Percentiles rank a stretch among this genome's conserved stretches.
Evolutionary conservation across 192 early-diverging fungal genomes (phyloP).

Genomic region (Mortierella claussenii): DNA sequence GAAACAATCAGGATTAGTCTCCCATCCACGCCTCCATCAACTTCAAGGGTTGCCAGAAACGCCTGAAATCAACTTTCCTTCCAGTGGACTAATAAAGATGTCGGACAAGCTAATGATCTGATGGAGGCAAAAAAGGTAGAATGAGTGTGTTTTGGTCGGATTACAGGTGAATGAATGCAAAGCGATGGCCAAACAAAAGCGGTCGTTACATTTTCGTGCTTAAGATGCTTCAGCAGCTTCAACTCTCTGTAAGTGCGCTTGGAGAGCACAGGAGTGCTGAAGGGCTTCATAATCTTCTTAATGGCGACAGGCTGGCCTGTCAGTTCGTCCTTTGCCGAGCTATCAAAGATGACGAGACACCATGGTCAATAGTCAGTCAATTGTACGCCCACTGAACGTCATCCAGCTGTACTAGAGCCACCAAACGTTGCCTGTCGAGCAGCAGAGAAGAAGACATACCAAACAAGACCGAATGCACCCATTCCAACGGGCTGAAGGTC

Average conservation of each 20-base stretch:
- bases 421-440: too few relatives aligned
- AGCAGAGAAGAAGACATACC: too few relatives aligned
- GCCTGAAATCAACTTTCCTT: too few relatives aligned
- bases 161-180: too few relatives aligned
- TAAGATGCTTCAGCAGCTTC: conserved; percentile 90
- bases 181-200: neutral
- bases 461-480: conserved; percentile 98
- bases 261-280: conserved; percentile 89
- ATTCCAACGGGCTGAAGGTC: conserved; percentile 95
- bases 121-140: conserved; percentile 2
- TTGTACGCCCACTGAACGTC: too few relatives aligned
- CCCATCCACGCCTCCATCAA: too few relatives aligned
- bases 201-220: conserved; percentile 89
- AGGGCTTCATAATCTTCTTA: conserved; percentile 97
- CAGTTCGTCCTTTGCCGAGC: conserved; percentile 90
- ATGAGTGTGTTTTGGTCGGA: neutral
- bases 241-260: conserved; percentile 97
- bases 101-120: conserved; percentile 92
- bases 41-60: too few relatives aligned
- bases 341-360: too few relatives aligned
- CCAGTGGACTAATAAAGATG: conserved; percentile 92
- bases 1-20: too few relatives aligned
- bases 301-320: conserved; percentile 89
- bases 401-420: too few relatives aligned
- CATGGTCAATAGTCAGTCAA: too few relatives aligned